A percentile compares a stretch with the other conserved stretches of the same genome.
These are phyloP conservation scores for Tulasnella sp. DNA, from an alignment of 768 basidiomycete species.

Conservation along the genomic window DNA sequence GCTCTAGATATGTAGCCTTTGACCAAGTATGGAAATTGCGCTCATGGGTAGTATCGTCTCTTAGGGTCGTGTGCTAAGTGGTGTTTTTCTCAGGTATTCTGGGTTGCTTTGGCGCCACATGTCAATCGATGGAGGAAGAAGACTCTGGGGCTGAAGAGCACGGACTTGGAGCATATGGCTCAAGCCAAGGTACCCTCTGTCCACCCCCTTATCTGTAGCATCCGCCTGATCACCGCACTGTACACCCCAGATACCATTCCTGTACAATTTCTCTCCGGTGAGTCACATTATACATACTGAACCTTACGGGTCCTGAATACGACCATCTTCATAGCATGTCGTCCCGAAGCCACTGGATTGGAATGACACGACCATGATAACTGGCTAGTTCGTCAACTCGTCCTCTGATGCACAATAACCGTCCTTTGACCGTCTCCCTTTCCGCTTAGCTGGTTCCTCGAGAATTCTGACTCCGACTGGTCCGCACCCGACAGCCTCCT, in stretches of 20 bases:
- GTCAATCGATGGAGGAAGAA: constrained; percentile 55
- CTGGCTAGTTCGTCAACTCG: constrained; percentile 38
- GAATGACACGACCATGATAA: constrained; percentile 46
- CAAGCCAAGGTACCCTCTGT: constrained; percentile 43
- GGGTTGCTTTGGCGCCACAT: constrained; percentile 53
- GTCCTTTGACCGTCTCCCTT: too few relatives aligned
- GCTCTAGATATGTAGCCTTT: too few relatives aligned
- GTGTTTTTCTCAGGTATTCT: constrained; percentile 47
- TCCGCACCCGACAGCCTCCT: constrained; percentile 38
- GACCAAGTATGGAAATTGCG: too few relatives aligned
- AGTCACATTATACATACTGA: not conserved
- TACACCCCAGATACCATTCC: constrained; percentile 41
- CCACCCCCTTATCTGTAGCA: too few relatives aligned
- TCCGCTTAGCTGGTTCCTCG: constrained; percentile 48
- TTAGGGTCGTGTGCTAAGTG: too few relatives aligned
- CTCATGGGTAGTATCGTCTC: too few relatives aligned
- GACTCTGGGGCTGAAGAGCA: constrained; percentile 37
- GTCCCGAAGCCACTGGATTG: constrained; percentile 61
- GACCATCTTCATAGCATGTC: constrained; percentile 30
- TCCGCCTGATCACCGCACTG: too few relatives aligned
- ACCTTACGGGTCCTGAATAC: too few relatives aligned
- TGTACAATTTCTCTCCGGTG: constrained; percentile 58
- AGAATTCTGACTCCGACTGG: constrained; percentile 51
- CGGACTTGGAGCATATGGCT: constrained; percentile 48
- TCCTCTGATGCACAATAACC: not conserved